Evolutionary conservation across 2,329 filamentous ascomycete species (phyloP), one percentile per base, ranked within the genome.

Genomic region (Aureobasidium zeae): DNA sequence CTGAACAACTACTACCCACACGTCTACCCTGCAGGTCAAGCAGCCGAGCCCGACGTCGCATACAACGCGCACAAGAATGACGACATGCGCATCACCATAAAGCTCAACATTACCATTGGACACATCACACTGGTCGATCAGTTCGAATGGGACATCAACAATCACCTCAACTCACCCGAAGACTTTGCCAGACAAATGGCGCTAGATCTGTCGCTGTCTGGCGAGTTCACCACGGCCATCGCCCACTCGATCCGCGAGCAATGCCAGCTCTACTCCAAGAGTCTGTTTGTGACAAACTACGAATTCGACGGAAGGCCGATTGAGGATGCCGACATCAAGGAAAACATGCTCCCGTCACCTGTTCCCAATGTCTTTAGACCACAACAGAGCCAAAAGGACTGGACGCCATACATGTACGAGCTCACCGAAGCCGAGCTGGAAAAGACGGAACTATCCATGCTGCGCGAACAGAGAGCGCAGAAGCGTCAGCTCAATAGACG

Each of bases 71-170:
- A 95, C 69, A 96, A 96, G 65, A 94, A 98, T 59, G 91, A 98
- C 60, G 91, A 98, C 67, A 95, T 98, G 89, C 83, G 91, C 38
- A 84, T 98, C 53, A 69, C 94, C 31, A 79, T 98, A 64, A 96
- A 95, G 64, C 73, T 98, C 38, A 95, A 96, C 64, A 94, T 98
- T 57, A 96, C 91, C 5, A 95, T 98, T 57, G 91, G 89, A 29
- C 83, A 86, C 51, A 86, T 94, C 58, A 96, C 88, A 0, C 71
- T 98, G 19, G 82, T 95, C 25, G 91, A 98, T 57, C 91, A 96
- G 60, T 96, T 98, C 49, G 91, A 98, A 64, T 98, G 91, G 91
- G 91, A 98, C 55, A 87, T 96, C 60, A 96, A 96, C 64, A 93
- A 94, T 60, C 83, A 88, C 0, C 69, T 82, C 44, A 98, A 98